A percentile compares a stretch with the other conserved stretches of the same genome.
These are phyloP conservation scores for Huntiella decipiens DNA, from an alignment of 2,329 filamentous ascomycete species.

Conservation along the genomic window DNA sequence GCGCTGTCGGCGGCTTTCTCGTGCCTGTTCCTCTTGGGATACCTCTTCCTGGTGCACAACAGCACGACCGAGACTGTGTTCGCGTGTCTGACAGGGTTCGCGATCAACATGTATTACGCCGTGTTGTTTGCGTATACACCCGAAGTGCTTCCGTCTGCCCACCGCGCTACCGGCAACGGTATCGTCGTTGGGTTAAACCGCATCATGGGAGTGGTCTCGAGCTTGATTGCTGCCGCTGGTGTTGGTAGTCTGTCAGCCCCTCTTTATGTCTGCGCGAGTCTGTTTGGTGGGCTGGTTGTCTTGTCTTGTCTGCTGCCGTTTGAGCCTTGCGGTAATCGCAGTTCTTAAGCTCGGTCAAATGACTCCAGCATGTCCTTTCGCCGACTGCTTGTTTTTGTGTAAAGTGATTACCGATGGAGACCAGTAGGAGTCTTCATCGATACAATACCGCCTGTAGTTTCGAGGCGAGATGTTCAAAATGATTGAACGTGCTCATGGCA, in stretches of 20 bases:
- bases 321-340: conserved; percentile 36
- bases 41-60: conserved; percentile 38
- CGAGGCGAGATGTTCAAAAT: no score
- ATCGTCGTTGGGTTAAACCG: conserved; percentile 52
- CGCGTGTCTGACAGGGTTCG: conserved; percentile 48
- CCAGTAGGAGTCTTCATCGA: no score
- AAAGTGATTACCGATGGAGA: no score
- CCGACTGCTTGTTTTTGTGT: no score
- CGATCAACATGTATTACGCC: conserved; percentile 53
- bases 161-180: conserved; percentile 54
- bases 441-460: no score
- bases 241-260: conserved; percentile 41
- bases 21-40: conserved; percentile 55
- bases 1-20: conserved; percentile 46
- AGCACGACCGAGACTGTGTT: conserved; percentile 46
- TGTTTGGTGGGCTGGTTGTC: conserved; percentile 42
- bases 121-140: conserved; percentile 46
- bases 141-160: conserved; percentile 45
- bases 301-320: conserved; percentile 43
- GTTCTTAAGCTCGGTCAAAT: conserved; percentile 16
- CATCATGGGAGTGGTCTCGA: conserved; percentile 55
- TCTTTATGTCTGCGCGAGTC: conserved; percentile 47
- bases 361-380: no score
- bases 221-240: conserved; percentile 44
- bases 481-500: no score